These are phyloP conservation scores for Xenoacremonium recifei DNA, from an alignment of 2,329 filamentous ascomycete genomes.

Conservation along the genomic window DNA sequence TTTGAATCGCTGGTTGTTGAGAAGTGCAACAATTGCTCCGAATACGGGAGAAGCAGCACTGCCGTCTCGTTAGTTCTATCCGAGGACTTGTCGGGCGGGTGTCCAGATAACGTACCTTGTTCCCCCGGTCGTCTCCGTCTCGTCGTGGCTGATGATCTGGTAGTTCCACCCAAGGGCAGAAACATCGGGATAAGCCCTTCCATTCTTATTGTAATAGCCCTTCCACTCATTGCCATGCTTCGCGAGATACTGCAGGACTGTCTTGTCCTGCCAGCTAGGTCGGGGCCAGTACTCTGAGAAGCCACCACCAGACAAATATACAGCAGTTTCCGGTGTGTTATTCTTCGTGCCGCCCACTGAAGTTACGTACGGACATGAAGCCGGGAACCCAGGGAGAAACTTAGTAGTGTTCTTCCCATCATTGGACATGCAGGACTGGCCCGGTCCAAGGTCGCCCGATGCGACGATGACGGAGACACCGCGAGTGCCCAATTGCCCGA, in stretches of 20 bases:
- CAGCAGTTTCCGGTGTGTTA: conserved; percentile 50
- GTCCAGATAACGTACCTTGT: conserved; percentile 30
- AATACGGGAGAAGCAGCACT: conserved; percentile 61
- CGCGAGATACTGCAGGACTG: conserved; percentile 43
- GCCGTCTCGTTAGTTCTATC: conserved; percentile 1
- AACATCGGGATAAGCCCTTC: conserved; percentile 62
- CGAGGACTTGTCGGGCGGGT: not conserved
- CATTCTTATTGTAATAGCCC: conserved; percentile 42
- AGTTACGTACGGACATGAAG: conserved; percentile 59
- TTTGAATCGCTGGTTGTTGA: conserved; percentile 62
- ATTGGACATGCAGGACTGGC: conserved; percentile 35
- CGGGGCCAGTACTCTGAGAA: conserved; percentile 48
- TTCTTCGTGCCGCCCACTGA: conserved; percentile 58
- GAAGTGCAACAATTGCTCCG: conserved; percentile 59
- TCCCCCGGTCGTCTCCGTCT: conserved; percentile 26
- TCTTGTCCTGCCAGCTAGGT: conserved; percentile 44
- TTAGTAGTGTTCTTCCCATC: conserved; percentile 31
- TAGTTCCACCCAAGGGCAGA: conserved; percentile 48
- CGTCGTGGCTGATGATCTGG: conserved; percentile 32
- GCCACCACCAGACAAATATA: conserved; percentile 51
- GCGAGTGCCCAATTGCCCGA: conserved; percentile 62
- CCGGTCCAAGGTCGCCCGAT: conserved; percentile 54
- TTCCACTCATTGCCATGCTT: conserved; percentile 48
- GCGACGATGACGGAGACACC: conserved; percentile 67
- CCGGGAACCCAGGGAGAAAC: conserved; percentile 35